A percentile compares a stretch with the other conserved stretches of the same genome.
phyloP scores from a whole-genome alignment of 2,329 filamentous ascomycete genomes.

The Aspergillus sp. region DNA sequence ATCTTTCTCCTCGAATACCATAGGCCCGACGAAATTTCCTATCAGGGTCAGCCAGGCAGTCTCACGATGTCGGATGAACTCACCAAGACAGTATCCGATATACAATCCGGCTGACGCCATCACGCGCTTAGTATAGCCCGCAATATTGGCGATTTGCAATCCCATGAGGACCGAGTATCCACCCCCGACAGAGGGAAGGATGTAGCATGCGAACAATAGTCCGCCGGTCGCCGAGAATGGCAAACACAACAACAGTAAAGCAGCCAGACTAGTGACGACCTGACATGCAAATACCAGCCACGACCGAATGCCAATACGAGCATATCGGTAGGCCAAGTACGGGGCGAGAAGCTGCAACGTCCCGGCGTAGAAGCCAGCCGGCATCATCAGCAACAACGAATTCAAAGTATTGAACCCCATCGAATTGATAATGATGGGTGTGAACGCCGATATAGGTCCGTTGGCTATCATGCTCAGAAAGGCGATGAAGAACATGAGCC shows the following conservation, averaged over 20 bases:
- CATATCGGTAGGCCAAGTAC: conserved; percentile 42
- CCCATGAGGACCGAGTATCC: conserved; percentile 54
- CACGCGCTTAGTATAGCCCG: conserved; percentile 53
- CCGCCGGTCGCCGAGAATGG: conserved; percentile 44
- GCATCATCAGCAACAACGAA: conserved; percentile 45
- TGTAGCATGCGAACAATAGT: conserved; percentile 51
- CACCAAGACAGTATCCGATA: conserved; percentile 53
- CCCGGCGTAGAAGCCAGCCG: conserved; percentile 38
- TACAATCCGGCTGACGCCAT: conserved; percentile 51
- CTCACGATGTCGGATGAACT: not conserved
- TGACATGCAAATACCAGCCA: conserved; percentile 45
- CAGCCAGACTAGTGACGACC: conserved; percentile 42
- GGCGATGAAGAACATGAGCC: conserved; percentile 36
- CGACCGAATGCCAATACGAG: conserved; percentile 20
- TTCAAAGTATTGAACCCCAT: conserved; percentile 47
- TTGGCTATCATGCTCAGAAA: conserved; percentile 47
- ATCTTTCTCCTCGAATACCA: conserved; percentile 43
- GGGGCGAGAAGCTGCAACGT: conserved; percentile 42
- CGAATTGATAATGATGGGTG: conserved; percentile 47
- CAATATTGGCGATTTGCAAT: conserved; percentile 51
- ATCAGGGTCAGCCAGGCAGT: not conserved
- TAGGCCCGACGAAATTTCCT: conserved; percentile 48
- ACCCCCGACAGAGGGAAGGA: conserved; percentile 47
- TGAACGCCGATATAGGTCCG: conserved; percentile 47
- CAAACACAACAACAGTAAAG: conserved; percentile 46